These are phyloP conservation scores for Naumovozyma castellii DNA, from an alignment of 805 yeast species.

Conservation along the genomic window DNA sequence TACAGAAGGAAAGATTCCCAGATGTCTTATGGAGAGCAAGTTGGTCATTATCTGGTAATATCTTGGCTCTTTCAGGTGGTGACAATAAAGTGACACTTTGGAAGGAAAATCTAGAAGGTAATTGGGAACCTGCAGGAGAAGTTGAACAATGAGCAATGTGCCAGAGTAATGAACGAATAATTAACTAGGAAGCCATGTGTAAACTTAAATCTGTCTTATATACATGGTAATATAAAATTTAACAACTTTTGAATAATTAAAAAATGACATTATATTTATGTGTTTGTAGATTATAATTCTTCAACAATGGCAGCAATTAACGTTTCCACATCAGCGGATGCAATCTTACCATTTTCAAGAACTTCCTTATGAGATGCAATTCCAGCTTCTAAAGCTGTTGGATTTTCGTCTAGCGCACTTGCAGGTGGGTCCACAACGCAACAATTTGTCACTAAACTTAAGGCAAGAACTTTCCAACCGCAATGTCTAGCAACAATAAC, in stretches of 20 bases:
- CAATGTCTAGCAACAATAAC: conserved; percentile 86
- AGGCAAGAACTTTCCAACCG: conserved; percentile 72
- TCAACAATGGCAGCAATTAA: conserved; percentile 57
- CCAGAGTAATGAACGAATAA: not conserved
- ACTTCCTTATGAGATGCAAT: conserved; percentile 92
- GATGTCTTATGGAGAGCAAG: conserved; percentile 98
- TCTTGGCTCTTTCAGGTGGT: conserved; percentile 91
- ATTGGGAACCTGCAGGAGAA: conserved; percentile 97
- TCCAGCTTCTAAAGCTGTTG: conserved; percentile 51
- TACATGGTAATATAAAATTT: too few relatives aligned
- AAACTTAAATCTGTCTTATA: too few relatives aligned
- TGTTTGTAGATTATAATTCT: conserved; percentile 20
- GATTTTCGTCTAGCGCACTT: conserved; percentile 48
- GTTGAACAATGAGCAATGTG: conserved; percentile 58
- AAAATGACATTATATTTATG: too few relatives aligned
- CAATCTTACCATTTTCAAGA: conserved; percentile 66
- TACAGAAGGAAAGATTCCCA: conserved; percentile 76
- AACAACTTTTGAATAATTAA: too few relatives aligned
- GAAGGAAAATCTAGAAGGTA: conserved; percentile 88
- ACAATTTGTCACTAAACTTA: conserved; percentile 78
- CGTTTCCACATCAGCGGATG: conserved; percentile 70
- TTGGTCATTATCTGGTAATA: conserved; percentile 94
- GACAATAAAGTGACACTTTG: conserved; percentile 92
- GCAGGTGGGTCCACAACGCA: conserved; percentile 65
- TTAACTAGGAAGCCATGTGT: too few relatives aligned